phyloP scores from a whole-genome alignment of 1,284 basidiomycete genomes.

The Tilletia caries region DNA sequence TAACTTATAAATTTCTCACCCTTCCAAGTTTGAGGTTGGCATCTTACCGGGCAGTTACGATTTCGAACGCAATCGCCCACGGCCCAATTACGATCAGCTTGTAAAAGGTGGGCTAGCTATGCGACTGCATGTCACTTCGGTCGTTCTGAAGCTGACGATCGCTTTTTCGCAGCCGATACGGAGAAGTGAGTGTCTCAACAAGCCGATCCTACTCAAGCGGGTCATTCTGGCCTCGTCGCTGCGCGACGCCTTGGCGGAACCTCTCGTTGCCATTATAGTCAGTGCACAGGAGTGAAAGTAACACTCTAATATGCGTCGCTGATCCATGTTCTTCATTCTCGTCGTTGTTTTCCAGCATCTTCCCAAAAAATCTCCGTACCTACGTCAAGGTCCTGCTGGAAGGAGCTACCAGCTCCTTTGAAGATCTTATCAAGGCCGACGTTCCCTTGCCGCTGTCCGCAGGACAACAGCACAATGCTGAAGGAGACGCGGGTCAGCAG shows the following conservation, averaged over 20 bases:
- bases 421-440: neutral
- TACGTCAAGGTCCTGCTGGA: neutral
- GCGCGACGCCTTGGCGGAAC: neutral
- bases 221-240: neutral
- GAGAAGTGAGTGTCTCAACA: no score
- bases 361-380: neutral
- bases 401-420: neutral
- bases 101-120: no score
- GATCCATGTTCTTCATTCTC: neutral
- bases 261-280: neutral
- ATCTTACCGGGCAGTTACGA: no score
- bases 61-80: no score
- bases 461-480: neutral
- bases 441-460: neutral
- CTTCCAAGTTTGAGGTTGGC: no score
- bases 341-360: neutral
- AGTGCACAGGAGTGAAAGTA: no score
- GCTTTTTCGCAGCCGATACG: no score
- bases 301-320: neutral
- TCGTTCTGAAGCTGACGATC: no score
- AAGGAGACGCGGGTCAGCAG: neutral
- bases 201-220: no score
- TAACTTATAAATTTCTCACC: no score
- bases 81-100: no score
- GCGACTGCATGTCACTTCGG: no score